Percentiles rank a stretch among this genome's conserved stretches.
These are phyloP conservation scores for Neoscytalidium dimidiatum DNA, from an alignment of 2,329 filamentous ascomycete species.

Conservation along the genomic window DNA sequence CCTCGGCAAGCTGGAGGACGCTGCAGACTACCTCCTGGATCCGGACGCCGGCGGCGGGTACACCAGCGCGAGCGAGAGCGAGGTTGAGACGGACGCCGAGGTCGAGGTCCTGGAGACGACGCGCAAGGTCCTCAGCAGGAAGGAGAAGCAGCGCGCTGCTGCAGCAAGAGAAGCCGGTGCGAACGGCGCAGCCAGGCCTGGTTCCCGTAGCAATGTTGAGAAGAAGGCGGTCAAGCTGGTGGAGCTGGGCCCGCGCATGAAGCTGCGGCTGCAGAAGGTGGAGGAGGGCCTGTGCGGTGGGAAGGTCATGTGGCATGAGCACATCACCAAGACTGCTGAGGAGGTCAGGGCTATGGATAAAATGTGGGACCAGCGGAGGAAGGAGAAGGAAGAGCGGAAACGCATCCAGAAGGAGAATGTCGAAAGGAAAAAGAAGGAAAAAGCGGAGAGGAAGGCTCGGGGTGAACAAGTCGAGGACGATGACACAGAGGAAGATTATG, in stretches of 20 bases:
- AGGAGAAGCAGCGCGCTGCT: conserved; percentile 50
- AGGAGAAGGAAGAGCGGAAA: conserved; percentile 80
- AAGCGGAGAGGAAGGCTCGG: conserved; percentile 49
- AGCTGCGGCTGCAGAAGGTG: conserved; percentile 86
- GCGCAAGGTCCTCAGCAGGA: conserved; percentile 62
- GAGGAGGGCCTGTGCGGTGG: conserved; percentile 90
- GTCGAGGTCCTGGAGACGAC: conserved; percentile 75
- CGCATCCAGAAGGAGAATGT: conserved; percentile 87
- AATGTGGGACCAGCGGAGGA: conserved; percentile 74
- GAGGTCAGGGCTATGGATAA: conserved; percentile 80
- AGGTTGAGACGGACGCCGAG: conserved; percentile 91
- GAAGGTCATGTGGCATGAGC: conserved; percentile 97
- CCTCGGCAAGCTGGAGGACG: conserved; percentile 85
- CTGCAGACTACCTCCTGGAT: conserved; percentile 91
- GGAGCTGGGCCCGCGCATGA: conserved; percentile 89
- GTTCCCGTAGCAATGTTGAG: conserved; percentile 61
- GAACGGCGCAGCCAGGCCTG: conserved; percentile 36
- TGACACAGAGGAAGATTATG: conserved; percentile 43
- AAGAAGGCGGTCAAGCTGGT: conserved; percentile 88
- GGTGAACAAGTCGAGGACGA: conserved; percentile 45
- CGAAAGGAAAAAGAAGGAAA: conserved; percentile 76
- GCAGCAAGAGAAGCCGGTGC: conserved; percentile 27
- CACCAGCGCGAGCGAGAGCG: conserved; percentile 88
- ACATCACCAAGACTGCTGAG: conserved; percentile 77
- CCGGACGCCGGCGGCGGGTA: conserved; percentile 73